Conservation (phyloP, 768 basidiomycete species). For the Suillus ampliporus region DNA sequence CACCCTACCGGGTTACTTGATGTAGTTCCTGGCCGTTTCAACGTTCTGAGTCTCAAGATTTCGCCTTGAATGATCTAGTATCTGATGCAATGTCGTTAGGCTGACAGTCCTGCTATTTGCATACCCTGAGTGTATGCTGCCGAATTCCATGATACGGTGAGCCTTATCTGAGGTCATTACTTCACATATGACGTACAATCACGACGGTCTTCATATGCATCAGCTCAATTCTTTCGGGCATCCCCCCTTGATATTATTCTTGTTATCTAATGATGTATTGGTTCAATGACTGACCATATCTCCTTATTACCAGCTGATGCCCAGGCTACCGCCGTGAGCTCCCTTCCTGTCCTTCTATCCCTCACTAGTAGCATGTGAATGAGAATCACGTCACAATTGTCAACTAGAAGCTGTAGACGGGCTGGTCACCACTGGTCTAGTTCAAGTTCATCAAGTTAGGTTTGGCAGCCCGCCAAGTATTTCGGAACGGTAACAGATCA, state of each 20-base stretch:
- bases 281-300: slow-evolving; percentile 13
- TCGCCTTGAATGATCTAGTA: not conserved
- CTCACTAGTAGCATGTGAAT: too few relatives aligned
- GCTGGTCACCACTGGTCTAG: too few relatives aligned
- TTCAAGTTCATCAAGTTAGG: too few relatives aligned
- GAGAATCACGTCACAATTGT: too few relatives aligned
- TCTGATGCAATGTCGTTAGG: slow-evolving; percentile 4
- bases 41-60: slow-evolving; percentile 55
- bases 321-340: too few relatives aligned
- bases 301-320: not conserved
- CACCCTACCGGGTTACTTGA: slow-evolving; percentile 51
- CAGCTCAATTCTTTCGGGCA: slow-evolving; percentile 84
- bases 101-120: not conserved
- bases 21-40: slow-evolving; percentile 84
- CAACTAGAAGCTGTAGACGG: too few relatives aligned
- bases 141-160: slow-evolving; percentile 34
- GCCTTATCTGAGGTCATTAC: slow-evolving; percentile 28
- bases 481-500: not conserved
- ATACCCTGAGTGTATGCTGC: slow-evolving; percentile 23
- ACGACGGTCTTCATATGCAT: slow-evolving; percentile 93
- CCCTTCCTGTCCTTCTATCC: not conserved
- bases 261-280: not conserved
- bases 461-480: too few relatives aligned
- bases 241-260: slow-evolving; percentile 64
- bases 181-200: slow-evolving; percentile 68